These are phyloP conservation scores for Aspergillus brasiliensis DNA, from an alignment of 2,329 filamentous ascomycete species.

Conservation along the genomic window DNA sequence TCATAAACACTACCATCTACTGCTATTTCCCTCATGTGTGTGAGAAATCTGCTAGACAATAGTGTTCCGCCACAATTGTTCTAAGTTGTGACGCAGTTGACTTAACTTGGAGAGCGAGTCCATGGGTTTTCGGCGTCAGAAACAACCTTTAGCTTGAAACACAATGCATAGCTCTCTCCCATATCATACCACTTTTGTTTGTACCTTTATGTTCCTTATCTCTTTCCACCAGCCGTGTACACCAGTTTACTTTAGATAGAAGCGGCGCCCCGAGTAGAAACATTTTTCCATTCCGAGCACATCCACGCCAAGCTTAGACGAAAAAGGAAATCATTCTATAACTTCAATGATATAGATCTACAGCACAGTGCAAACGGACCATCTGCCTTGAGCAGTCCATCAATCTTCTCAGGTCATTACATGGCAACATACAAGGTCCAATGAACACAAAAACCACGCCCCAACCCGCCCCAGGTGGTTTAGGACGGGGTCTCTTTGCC, in stretches of 20 bases:
- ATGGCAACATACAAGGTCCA: background rate
- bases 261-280: background rate
- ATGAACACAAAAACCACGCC: conserved; percentile 27
- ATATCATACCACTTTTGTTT: too few relatives aligned
- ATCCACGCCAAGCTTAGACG: background rate
- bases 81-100: too few relatives aligned
- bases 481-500: conserved; percentile 60
- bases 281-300: background rate
- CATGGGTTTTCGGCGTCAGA: too few relatives aligned
- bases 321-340: background rate
- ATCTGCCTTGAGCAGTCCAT: background rate
- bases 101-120: too few relatives aligned
- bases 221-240: too few relatives aligned
- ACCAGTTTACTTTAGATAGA: background rate
- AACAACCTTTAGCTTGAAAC: too few relatives aligned
- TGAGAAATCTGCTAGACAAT: too few relatives aligned
- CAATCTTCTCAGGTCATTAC: background rate
- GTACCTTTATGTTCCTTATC: too few relatives aligned
- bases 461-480: conserved; percentile 27
- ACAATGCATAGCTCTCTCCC: background rate
- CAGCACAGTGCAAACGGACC: background rate
- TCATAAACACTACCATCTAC: too few relatives aligned
- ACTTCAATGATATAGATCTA: background rate
- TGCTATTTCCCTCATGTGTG: too few relatives aligned
- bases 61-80: too few relatives aligned